Evolutionary conservation across 306 rosid species (phyloP).

Genomic region (Hippophae tibetana): DNA sequence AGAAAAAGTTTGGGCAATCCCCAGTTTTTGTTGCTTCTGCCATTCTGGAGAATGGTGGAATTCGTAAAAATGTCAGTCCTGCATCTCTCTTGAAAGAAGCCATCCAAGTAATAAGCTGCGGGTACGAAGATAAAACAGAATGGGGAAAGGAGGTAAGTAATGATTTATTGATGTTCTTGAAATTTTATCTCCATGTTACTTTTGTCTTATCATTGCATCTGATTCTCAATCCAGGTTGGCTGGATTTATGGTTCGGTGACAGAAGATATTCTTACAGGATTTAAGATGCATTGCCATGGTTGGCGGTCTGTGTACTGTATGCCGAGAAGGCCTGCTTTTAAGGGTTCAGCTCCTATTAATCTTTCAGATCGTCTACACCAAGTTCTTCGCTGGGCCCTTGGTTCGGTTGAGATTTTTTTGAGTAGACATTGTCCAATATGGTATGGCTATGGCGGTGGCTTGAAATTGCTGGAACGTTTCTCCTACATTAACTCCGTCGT

Average conservation of each 20-base stretch:
- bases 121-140: conserved; percentile 92
- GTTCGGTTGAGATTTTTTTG: conserved; percentile 90
- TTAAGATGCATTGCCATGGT: conserved; percentile 99
- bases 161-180: background rate
- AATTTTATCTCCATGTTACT: conserved; percentile 5
- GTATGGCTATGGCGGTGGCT: conserved; percentile 93
- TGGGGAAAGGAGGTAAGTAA: conserved; percentile 92
- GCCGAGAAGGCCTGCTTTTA: conserved; percentile 83
- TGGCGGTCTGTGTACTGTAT: conserved; percentile 98
- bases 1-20: conserved; percentile 90
- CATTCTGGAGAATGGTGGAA: conserved; percentile 74
- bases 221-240: conserved; percentile 59
- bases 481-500: conserved; percentile 86
- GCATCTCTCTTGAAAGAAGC: conserved; percentile 87
- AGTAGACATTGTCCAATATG: conserved; percentile 92
- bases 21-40: conserved; percentile 75
- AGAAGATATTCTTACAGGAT: conserved; percentile 96
- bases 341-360: conserved; percentile 96
- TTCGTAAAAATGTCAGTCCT: conserved; percentile 49
- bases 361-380: conserved; percentile 93
- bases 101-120: conserved; percentile 93
- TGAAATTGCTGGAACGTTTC: conserved; percentile 74
- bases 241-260: conserved; percentile 99
- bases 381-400: conserved; percentile 97
- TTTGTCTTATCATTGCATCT: conserved; percentile 4